Evolutionary conservation across 169 alveolate genomes (phyloP).

Genomic region (Eimeria falciformis): DNA sequence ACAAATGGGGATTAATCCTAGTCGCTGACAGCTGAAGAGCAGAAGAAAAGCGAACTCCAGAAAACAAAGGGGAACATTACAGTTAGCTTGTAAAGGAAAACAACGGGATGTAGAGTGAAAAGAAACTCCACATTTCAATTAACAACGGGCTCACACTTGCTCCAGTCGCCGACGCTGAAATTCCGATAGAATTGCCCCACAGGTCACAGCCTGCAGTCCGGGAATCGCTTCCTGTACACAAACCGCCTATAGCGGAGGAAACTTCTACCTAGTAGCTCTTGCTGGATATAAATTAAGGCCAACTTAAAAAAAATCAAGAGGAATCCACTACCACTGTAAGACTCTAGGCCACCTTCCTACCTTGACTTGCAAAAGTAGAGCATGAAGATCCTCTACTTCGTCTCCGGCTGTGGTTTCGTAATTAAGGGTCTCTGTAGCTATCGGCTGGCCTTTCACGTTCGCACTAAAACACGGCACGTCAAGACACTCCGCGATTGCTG

Average conservation of each 20-base stretch:
- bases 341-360: slow-evolving; percentile 5
- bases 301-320: too few relatives aligned
- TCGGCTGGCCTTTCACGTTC: slow-evolving; percentile 84
- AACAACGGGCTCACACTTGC: slow-evolving; percentile 90
- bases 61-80: not conserved
- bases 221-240: slow-evolving; percentile 81
- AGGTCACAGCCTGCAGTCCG: slow-evolving; percentile 92
- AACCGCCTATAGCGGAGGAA: too few relatives aligned
- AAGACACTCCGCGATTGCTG: slow-evolving; percentile 92
- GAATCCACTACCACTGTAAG: too few relatives aligned
- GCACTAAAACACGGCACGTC: slow-evolving; percentile 71
- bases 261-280: too few relatives aligned
- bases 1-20: slow-evolving; percentile 53
- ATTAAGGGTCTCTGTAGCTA: slow-evolving; percentile 85
- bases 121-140: not conserved
- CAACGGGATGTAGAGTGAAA: not conserved
- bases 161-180: slow-evolving; percentile 97
- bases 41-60: not conserved
- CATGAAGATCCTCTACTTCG: slow-evolving; percentile 95
- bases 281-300: too few relatives aligned
- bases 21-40: slow-evolving; percentile 61
- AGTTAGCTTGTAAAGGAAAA: not conserved
- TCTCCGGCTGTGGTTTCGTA: slow-evolving; percentile 86
- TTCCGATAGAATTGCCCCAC: slow-evolving; percentile 98
- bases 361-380: slow-evolving; percentile 86